Conservation (phyloP, 2,329 filamentous ascomycete species). For the Trichothecium sympodiale region DNA sequence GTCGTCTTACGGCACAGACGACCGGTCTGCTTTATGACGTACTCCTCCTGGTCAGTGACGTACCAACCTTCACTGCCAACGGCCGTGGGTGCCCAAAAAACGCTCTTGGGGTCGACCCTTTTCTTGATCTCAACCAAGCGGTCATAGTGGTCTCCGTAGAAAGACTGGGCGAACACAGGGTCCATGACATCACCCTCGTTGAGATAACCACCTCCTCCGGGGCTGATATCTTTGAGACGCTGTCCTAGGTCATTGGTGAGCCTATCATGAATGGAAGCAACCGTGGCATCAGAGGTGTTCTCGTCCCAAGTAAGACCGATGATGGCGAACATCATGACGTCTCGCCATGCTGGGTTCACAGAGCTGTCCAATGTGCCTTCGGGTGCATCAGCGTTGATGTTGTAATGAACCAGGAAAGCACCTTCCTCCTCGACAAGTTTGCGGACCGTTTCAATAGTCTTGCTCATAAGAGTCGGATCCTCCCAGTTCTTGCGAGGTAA, state of each 20-base stretch:
- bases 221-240: constrained; percentile 15
- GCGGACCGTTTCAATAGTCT: constrained; percentile 11
- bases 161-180: constrained; percentile 16
- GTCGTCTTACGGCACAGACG: constrained; percentile 4
- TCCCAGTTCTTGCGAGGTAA: constrained; percentile 22
- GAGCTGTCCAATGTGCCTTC: constrained; percentile 17
- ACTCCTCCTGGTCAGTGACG: constrained; percentile 6
- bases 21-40: constrained; percentile 9
- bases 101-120: constrained; percentile 15
- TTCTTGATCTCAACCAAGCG: constrained; percentile 17
- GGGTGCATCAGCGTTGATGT: constrained; percentile 12
- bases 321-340: constrained; percentile 23
- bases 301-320: constrained; percentile 10
- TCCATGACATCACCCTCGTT: constrained; percentile 21
- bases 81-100: constrained; percentile 17
- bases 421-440: constrained; percentile 12
- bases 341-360: constrained; percentile 36
- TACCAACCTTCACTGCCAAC: constrained; percentile 17
- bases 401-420: constrained; percentile 13
- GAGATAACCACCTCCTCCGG: constrained; percentile 14
- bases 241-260: constrained; percentile 18
- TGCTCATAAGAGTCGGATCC: constrained; percentile 7
- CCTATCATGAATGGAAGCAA: constrained; percentile 14
- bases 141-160: constrained; percentile 17
- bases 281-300: constrained; percentile 6